Evolutionary conservation across 164 flowering plant species (phyloP).

Genomic region (Sextonia rubra): DNA sequence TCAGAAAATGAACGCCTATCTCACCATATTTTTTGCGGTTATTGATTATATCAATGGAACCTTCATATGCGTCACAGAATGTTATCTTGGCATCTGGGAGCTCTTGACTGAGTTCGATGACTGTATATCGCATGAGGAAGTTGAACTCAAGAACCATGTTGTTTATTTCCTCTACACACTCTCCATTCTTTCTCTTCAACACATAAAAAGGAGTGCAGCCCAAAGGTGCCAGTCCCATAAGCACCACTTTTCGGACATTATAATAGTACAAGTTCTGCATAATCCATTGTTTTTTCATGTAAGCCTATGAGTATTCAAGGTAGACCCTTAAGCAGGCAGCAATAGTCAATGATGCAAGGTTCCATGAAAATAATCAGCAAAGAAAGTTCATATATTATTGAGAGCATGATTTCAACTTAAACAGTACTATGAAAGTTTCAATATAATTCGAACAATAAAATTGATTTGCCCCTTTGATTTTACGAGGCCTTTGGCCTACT

Average conservation of each 20-base stretch:
- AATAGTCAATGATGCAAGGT: background rate
- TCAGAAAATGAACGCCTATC: constrained; percentile 2
- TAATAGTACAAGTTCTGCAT: constrained; percentile 64
- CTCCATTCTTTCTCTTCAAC: constrained; percentile 58
- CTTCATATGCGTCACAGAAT: constrained; percentile 71
- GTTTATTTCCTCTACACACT: constrained; percentile 62
- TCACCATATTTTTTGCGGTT: constrained; percentile 66
- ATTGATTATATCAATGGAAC: constrained; percentile 66
- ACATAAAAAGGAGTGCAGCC: constrained; percentile 90
- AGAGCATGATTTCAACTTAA: too few relatives aligned
- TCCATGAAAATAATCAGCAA: background rate
- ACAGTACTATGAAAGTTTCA: background rate
- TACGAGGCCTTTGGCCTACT: too few relatives aligned
- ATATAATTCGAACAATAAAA: background rate
- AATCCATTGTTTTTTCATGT: background rate
- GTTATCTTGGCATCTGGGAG: constrained; percentile 47
- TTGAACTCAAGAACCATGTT: constrained; percentile 75
- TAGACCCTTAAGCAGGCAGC: background rate
- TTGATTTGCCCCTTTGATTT: background rate
- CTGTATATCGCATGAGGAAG: constrained; percentile 66
- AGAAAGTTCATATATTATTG: background rate
- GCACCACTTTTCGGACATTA: constrained; percentile 57
- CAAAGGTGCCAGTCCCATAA: constrained; percentile 80
- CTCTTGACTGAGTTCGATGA: constrained; percentile 48
- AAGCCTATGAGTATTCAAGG: background rate